A percentile compares a stretch with the other conserved stretches of the same genome.
Evolutionary conservation across 495 filamentous ascomycete species (phyloP).

Genomic region (Lophiotrema nucula): DNA sequence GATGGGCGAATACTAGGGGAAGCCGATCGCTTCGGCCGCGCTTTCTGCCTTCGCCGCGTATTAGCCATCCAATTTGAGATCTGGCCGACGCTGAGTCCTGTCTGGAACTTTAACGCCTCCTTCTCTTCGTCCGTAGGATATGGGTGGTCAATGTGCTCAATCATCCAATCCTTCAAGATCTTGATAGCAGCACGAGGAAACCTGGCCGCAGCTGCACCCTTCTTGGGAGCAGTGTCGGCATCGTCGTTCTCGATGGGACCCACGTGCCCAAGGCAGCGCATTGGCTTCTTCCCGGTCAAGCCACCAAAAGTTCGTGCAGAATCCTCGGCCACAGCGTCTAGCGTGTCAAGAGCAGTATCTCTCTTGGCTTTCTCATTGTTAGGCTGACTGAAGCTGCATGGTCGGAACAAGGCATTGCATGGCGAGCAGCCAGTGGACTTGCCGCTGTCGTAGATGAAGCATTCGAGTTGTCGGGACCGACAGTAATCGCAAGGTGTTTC

Average conservation of each 20-base stretch:
- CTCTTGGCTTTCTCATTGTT: constrained; percentile 36
- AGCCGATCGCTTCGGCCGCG: constrained; percentile 46
- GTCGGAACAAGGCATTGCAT: constrained; percentile 71
- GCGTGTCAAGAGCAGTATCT: constrained; percentile 49
- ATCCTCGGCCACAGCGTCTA: constrained; percentile 54
- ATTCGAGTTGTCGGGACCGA: constrained; percentile 64
- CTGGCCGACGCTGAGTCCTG: constrained; percentile 71
- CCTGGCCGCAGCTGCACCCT: constrained; percentile 55
- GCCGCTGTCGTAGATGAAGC: constrained; percentile 53
- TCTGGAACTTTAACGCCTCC: constrained; percentile 66
- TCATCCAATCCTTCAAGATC: constrained; percentile 75
- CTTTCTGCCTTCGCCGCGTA: constrained; percentile 73
- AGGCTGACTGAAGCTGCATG: constrained; percentile 62
- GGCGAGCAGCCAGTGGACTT: constrained; percentile 68
- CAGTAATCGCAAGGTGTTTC: constrained; percentile 71
- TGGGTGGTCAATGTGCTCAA: constrained; percentile 69
- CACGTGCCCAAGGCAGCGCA: constrained; percentile 38
- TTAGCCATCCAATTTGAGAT: constrained; percentile 88
- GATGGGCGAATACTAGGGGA: constrained; percentile 38
- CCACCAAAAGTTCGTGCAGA: constrained; percentile 45
- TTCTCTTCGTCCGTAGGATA: constrained; percentile 83
- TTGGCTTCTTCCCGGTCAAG: constrained; percentile 36
- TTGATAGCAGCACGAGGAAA: constrained; percentile 72
- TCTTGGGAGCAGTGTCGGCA: constrained; percentile 29
- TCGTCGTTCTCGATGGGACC: constrained; percentile 44